These are phyloP conservation scores for Leishmania tropica DNA, from an alignment of 208 protist species.

Conservation along the genomic window DNA sequence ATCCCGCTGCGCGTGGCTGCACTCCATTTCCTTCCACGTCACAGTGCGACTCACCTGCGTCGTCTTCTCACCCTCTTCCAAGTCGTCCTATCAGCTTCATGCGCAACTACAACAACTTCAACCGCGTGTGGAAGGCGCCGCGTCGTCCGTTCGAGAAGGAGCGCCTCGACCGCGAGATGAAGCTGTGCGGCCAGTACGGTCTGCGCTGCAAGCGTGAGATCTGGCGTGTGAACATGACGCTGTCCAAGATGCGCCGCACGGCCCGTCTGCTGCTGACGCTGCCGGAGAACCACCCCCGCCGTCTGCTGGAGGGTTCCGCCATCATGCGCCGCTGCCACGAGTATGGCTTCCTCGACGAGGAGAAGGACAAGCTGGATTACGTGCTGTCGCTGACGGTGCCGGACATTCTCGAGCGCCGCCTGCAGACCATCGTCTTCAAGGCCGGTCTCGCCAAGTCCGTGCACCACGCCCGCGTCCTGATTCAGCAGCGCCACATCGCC, in stretches of 20 bases:
- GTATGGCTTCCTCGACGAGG: conserved; percentile 96
- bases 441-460: conserved; percentile 99
- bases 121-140: conserved; percentile 97
- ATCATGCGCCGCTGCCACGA: conserved; percentile 99
- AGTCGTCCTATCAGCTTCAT: conserved; percentile 31
- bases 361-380: conserved; percentile 99
- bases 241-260: conserved; percentile 99
- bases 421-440: conserved; percentile 99
- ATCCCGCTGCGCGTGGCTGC: neutral
- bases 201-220: conserved; percentile 99
- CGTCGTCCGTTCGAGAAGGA: conserved; percentile 99
- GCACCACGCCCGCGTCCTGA: conserved; percentile 99
- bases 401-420: conserved; percentile 99
- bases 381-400: conserved; percentile 99
- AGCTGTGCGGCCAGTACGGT: conserved; percentile 99
- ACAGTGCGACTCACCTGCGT: neutral
- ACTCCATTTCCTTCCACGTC: neutral
- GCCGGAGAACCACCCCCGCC: conserved; percentile 97
- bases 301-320: conserved; percentile 98
- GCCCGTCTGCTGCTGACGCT: conserved; percentile 99
- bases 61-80: neutral
- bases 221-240: conserved; percentile 98
- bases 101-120: conserved; percentile 97
- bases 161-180: conserved; percentile 99
- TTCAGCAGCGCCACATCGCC: conserved; percentile 99